Evolutionary conservation across 768 basidiomycete species (phyloP), one percentile per base, ranked within the genome.

Genomic region (Clitopilus passeckerianus): DNA sequence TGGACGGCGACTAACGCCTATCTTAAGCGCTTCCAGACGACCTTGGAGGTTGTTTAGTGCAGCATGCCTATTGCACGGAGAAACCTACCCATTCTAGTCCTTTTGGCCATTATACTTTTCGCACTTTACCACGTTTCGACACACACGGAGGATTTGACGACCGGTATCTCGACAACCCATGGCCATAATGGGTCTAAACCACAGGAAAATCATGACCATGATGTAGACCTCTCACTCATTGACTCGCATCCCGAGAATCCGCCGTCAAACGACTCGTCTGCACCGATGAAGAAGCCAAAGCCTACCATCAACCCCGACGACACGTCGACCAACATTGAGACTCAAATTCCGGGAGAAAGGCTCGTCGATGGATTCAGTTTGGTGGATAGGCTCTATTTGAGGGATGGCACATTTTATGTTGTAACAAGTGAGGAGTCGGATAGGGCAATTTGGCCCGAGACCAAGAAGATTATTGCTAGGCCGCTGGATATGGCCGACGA

Each of bases 301-400:
- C 46, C 46, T 3, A n/a, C 46, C 10, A 50, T 50, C 18, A 23
- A 50, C 46, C 46, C 46, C 33, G 53, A 60, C 18, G n/a, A 27
- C 14, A 59, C 57, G 1, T 56, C 53, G 57, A 63, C 60, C n/a
- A 33, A 57, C 18, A 54, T 61, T 33, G 65, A 68, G 54, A 67
- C 67, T 9, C 72, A 62, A 15, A 70, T 75, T 10, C 73, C 75
- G 22, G 66, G 63, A 18, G 62, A 63, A 5, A 71, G 79, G 53
- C 80, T 83, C 53, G 76, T 79, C 9, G 75, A 81, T 54, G 90
- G 91, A 14, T 93, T 89, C 81, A 89, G 89, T 0, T 72, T 91
- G 37, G 84, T 92, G 61, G 84, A 85, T 57, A 81, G 87, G 59
- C 71, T 94, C 2, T 91, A 93, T 73, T 82, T 91, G 71, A 78